A percentile compares a stretch with the other conserved stretches of the same genome.
Evolutionary conservation across 148 eudicot genomes (phyloP).

Genomic region (Agrostemma githago): DNA sequence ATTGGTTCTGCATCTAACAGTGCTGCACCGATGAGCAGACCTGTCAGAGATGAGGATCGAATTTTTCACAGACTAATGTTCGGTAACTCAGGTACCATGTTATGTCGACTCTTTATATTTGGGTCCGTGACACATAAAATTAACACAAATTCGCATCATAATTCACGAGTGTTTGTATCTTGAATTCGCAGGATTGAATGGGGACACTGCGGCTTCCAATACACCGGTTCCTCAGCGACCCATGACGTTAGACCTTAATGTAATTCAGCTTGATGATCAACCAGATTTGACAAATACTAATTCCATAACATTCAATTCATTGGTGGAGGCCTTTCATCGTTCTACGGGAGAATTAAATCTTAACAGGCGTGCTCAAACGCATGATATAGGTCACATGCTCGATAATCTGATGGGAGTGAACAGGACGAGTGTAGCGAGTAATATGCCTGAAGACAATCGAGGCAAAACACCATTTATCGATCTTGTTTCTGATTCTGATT

Average conservation of each 20-base stretch:
- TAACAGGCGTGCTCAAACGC: not conserved
- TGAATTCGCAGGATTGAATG: slow-evolving; percentile 32
- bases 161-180: not conserved
- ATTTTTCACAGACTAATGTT: slow-evolving; percentile 18
- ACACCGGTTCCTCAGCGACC: not conserved
- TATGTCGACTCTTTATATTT: too few species aligned
- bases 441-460: slow-evolving; percentile 4
- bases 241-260: slow-evolving; percentile 35
- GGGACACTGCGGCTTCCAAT: slow-evolving; percentile 2
- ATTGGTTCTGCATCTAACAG: slow-evolving; percentile 15
- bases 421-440: not conserved
- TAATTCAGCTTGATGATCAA: slow-evolving; percentile 32
- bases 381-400: slow-evolving; percentile 10
- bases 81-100: slow-evolving; percentile 34
- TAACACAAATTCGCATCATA: not conserved
- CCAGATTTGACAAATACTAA: slow-evolving; percentile 24
- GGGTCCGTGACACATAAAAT: too few species aligned
- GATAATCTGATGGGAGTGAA: slow-evolving; percentile 12
- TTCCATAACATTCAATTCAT: slow-evolving; percentile 21
- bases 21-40: slow-evolving; percentile 6
- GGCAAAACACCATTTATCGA: slow-evolving; percentile 21
- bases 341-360: slow-evolving; percentile 15
- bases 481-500: slow-evolving; percentile 32
- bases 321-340: slow-evolving; percentile 17
- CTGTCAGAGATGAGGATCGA: slow-evolving; percentile 15